A percentile compares a stretch with the other conserved stretches of the same genome.
These are phyloP conservation scores for Mycosphaerella sp. DNA, from an alignment of 2,329 filamentous ascomycete species.

Conservation along the genomic window DNA sequence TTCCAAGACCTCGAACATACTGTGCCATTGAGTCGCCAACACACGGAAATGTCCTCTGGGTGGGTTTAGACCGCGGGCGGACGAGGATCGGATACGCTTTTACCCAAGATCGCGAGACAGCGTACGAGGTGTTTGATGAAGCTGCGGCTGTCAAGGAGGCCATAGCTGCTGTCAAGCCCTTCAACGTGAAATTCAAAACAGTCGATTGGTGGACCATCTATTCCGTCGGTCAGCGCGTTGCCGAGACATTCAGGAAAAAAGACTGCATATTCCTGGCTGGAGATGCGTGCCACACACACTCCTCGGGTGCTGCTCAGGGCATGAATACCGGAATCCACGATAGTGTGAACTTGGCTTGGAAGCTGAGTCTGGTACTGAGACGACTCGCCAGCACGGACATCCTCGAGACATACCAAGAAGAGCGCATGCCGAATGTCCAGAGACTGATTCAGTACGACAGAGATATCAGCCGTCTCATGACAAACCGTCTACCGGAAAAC, in stretches of 20 bases:
- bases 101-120: conserved; percentile 35
- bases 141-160: conserved; percentile 35
- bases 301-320: conserved; percentile 36
- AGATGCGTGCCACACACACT: conserved; percentile 34
- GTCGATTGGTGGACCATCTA: conserved; percentile 45
- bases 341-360: conserved; percentile 35
- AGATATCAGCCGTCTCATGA: conserved; percentile 24
- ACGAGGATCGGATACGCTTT: conserved; percentile 53
- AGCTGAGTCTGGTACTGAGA: conserved; percentile 16
- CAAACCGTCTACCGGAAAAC: conserved; percentile 19
- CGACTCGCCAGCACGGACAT: conserved; percentile 13
- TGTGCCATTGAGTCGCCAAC: conserved; percentile 45
- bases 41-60: conserved; percentile 51
- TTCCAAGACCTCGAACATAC: conserved; percentile 44
- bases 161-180: conserved; percentile 39
- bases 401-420: conserved; percentile 19
- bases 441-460: conserved; percentile 24
- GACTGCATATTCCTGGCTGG: conserved; percentile 29
- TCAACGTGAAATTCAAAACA: conserved; percentile 36
- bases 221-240: conserved; percentile 40
- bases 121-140: conserved; percentile 22
- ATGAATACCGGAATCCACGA: conserved; percentile 37
- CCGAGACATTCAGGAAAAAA: conserved; percentile 18
- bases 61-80: conserved; percentile 48
- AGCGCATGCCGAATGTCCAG: conserved; percentile 22